Evolutionary conservation across 1,139 yeast species (phyloP).

Genomic region (Yamadazyma spencermartinsiae): DNA sequence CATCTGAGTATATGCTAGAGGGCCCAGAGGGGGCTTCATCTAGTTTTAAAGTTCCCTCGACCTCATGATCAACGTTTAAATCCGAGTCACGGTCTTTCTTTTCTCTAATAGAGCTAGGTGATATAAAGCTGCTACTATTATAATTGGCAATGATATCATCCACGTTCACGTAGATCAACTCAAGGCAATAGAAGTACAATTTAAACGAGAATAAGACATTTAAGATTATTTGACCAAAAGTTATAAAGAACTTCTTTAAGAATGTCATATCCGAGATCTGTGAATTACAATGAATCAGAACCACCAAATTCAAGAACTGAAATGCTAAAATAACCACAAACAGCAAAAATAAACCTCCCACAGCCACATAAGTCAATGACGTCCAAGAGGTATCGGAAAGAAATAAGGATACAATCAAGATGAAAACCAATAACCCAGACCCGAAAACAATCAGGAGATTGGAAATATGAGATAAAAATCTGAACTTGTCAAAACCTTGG

Average conservation of each 20-base stretch:
- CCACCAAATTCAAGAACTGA: slow-evolving; percentile 6
- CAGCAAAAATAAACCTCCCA: background rate
- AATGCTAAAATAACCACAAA: slow-evolving; percentile 5
- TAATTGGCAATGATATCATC: background rate
- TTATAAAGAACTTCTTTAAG: slow-evolving; percentile 2
- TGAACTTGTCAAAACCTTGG: slow-evolving; percentile 4
- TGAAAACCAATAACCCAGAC: background rate
- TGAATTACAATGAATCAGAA: slow-evolving; percentile 1
- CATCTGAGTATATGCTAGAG: slow-evolving; percentile 9
- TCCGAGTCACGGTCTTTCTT: slow-evolving; percentile 1
- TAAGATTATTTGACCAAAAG: slow-evolving; percentile 5
- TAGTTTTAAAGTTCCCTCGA: background rate
- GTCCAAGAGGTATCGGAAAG: background rate
- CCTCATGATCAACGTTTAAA: background rate
- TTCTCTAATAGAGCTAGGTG: background rate
- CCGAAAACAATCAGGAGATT: background rate
- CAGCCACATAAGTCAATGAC: background rate
- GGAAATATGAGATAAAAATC: slow-evolving; percentile 4
- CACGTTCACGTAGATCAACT: background rate
- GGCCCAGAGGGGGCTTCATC: slow-evolving; percentile 2
- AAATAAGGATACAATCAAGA: background rate
- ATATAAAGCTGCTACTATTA: background rate
- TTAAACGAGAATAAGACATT: slow-evolving; percentile 3
- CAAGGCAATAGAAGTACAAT: slow-evolving; percentile 3
- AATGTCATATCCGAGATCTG: slow-evolving; percentile 2